Percentiles rank a stretch among this genome's conserved stretches.
These are phyloP conservation scores for Metschnikowia lunata DNA, from an alignment of 805 yeast species.

Conservation along the genomic window DNA sequence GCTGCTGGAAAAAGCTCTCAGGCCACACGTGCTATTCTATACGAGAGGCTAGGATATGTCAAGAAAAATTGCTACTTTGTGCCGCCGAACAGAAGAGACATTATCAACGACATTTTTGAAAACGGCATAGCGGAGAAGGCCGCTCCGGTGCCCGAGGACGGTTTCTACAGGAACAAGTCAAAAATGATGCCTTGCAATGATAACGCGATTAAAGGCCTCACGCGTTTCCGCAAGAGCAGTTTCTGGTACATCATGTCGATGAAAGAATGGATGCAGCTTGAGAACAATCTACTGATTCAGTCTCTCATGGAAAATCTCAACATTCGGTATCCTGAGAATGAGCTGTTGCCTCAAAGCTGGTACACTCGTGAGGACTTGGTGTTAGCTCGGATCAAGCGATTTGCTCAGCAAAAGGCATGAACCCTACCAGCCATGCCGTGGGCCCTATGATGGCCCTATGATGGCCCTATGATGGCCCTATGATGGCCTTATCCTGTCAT, in stretches of 20 bases:
- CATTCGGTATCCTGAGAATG: conserved; percentile 19
- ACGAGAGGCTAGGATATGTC: conserved; percentile 35
- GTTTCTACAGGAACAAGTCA: conserved; percentile 28
- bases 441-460: too few relatives aligned
- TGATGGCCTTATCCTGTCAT: too few relatives aligned
- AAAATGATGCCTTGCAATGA: conserved; percentile 34
- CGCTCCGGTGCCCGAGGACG: conserved; percentile 28
- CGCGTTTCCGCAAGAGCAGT: conserved; percentile 67
- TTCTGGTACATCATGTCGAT: conserved; percentile 76
- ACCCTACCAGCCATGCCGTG: too few relatives aligned
- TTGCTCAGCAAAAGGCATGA: not conserved
- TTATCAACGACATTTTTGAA: conserved; percentile 9
- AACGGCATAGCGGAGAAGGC: conserved; percentile 7
- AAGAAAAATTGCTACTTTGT: conserved; percentile 11
- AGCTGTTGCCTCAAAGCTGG: conserved; percentile 23
- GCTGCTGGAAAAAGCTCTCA: conserved; percentile 37
- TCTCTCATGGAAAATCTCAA: conserved; percentile 25
- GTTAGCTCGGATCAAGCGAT: conserved; percentile 15
- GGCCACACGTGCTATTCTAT: conserved; percentile 43
- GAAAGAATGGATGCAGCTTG: conserved; percentile 51
- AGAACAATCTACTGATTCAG: conserved; percentile 24
- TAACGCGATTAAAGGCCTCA: conserved; percentile 46
- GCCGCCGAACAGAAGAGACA: conserved; percentile 8
- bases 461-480: too few relatives aligned
- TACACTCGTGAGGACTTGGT: conserved; percentile 30